phyloP scores from a whole-genome alignment of 2,329 filamentous ascomycete species.

The Venturiaceae sp. region DNA sequence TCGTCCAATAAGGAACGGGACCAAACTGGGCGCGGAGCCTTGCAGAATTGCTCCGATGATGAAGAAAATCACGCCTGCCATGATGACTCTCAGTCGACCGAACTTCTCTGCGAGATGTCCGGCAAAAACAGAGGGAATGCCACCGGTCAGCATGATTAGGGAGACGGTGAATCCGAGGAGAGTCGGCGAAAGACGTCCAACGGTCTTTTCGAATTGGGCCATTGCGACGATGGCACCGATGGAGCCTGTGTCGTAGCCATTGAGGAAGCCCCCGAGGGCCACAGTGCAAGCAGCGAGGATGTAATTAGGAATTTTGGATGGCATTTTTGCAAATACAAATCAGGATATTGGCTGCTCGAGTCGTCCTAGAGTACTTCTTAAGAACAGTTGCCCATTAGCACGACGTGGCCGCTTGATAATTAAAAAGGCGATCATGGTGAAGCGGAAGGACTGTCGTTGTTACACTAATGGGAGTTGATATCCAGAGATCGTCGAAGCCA shows the following conservation, averaged over 20 bases:
- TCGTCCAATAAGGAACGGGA: constrained; percentile 46
- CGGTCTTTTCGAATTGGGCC: constrained; percentile 39
- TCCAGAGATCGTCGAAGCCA: too few relatives aligned
- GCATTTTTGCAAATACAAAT: not conserved
- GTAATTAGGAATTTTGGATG: constrained; percentile 9
- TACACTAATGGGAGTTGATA: too few relatives aligned
- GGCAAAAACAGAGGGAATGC: constrained; percentile 44
- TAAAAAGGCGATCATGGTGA: too few relatives aligned
- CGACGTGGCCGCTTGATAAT: too few relatives aligned
- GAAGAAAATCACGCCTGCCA: constrained; percentile 43
- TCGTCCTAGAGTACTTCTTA: too few relatives aligned
- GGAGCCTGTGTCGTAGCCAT: constrained; percentile 38
- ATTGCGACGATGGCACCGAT: constrained; percentile 53
- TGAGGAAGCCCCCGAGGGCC: constrained; percentile 16
- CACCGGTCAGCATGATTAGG: constrained; percentile 46
- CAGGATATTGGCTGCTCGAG: too few relatives aligned
- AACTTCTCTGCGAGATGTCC: constrained; percentile 46
- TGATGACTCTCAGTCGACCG: constrained; percentile 40
- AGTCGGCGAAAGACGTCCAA: constrained; percentile 41
- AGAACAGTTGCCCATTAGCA: too few relatives aligned
- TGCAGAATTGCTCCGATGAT: constrained; percentile 44
- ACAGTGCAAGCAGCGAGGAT: constrained; percentile 13
- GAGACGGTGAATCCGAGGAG: constrained; percentile 51
- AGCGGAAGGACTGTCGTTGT: too few relatives aligned
- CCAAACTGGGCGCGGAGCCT: constrained; percentile 34